Conservation (phyloP, 305 asterid genomes). For the Fraxinus baroniana region DNA sequence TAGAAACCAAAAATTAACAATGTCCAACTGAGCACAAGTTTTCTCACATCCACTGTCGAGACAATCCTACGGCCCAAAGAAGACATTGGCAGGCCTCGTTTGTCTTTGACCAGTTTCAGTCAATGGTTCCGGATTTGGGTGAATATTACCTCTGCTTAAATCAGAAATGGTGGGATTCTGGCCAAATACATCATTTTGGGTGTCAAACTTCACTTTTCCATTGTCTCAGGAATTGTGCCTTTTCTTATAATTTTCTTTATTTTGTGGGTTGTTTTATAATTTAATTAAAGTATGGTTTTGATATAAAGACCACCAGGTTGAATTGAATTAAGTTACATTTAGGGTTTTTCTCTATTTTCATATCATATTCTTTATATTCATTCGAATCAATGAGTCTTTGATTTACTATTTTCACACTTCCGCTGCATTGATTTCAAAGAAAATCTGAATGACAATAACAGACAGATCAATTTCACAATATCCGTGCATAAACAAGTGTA, state of each 20-base stretch:
- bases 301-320: not conserved
- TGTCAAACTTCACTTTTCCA: not conserved
- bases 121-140: not conserved
- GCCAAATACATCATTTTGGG: not conserved
- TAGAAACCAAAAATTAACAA: not conserved
- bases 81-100: not conserved
- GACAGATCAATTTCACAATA: slow-evolving; percentile 2
- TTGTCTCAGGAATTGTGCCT: not conserved
- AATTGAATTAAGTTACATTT: not conserved
- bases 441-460: not conserved
- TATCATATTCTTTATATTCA: not conserved
- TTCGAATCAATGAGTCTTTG: not conserved
- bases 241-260: not conserved
- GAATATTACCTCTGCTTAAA: not conserved
- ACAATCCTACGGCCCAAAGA: not conserved
- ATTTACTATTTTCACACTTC: not conserved
- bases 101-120: not conserved
- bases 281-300: not conserved
- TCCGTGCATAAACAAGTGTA: slow-evolving; percentile 10
- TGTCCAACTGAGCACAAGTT: not conserved
- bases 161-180: not conserved
- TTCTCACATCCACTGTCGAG: not conserved
- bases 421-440: not conserved
- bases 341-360: not conserved
- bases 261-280: not conserved